phyloP scores from a whole-genome alignment of 108 stramenopile genomes.

The Cyclotella atomus region DNA sequence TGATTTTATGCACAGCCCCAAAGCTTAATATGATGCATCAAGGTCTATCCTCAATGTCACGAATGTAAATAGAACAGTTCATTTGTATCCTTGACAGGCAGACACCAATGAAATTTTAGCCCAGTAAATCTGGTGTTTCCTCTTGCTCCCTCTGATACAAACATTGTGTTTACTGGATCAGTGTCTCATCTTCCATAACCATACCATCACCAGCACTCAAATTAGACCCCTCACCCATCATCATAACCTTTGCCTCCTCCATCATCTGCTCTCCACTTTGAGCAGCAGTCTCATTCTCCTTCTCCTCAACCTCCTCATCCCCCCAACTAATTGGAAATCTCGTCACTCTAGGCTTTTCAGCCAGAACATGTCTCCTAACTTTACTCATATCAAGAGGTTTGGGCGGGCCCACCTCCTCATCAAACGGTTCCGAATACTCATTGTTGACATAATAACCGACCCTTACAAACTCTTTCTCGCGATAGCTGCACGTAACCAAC shows the following conservation, averaged over 20 bases:
- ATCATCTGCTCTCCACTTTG: constrained; percentile 16
- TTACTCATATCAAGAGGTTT: constrained; percentile 68
- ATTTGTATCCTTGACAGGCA: not conserved
- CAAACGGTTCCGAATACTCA: constrained; percentile 82
- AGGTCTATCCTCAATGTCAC: not conserved
- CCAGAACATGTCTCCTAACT: constrained; percentile 86
- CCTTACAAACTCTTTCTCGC: constrained; percentile 94
- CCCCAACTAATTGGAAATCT: constrained; percentile 95
- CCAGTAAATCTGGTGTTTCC: not conserved
- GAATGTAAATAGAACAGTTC: not conserved
- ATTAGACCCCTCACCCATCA: not conserved
- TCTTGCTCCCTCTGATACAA: not conserved
- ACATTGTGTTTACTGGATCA: constrained; percentile 3
- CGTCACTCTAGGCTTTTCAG: constrained; percentile 96
- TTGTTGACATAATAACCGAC: constrained; percentile 99
- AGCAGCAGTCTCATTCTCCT: constrained; percentile 13
- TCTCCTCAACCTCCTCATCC: constrained; percentile 44
- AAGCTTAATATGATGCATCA: constrained; percentile 2
- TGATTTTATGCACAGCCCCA: constrained; percentile 5
- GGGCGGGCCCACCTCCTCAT: constrained; percentile 56
- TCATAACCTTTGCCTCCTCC: constrained; percentile 23
- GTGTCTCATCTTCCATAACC: constrained; percentile 10
- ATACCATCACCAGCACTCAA: constrained; percentile 4
- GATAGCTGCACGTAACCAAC: constrained; percentile 94
- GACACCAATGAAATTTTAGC: not conserved